Base-by-base conservation (phyloP, 164 flowering plant genomes). In the Nymphaea thermarum region DNA sequence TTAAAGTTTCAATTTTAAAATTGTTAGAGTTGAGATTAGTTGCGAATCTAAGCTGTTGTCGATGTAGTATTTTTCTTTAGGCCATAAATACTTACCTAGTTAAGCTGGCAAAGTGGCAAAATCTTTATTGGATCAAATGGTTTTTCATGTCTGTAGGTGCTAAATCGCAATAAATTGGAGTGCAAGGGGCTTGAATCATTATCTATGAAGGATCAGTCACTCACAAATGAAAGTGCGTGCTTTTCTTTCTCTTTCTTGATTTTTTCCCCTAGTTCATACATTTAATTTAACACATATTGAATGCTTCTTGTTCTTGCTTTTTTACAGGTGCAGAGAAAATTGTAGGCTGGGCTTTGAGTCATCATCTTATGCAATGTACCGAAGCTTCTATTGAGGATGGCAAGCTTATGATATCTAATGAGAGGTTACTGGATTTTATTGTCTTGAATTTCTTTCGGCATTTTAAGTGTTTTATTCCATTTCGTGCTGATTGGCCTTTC, bases 271-370 rank as follows among this genome's bases (percentile, higher is more conserved):
- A 47, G 2, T 7, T 6, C 12, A 2, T 47, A 6, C 4, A 12
- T 12, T 3, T 47, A 6, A 47, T 6, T 4, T 47, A 47, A 12
- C 55, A 7, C 7, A 47, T 47, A 6, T 47, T 12, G 6, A 3
- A 47, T 47, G 55, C 55, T 47, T 25, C 36, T 25, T 25, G 36
- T 25, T 25, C 36, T 25, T 47, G 55, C 2, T 47, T 47, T 47
- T 61, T 61, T n/a, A 7, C 72, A 91, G 97, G 72, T 74, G 93
- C 81, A 70, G 97, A 91, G 77, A 89, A 86, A 80, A 69, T 90
- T 14, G 75, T 86, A 36, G 94, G 97, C 18, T 93, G 98, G 98
- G 96, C 96, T 65, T 47, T 89, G 44, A 84, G 91, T 77, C 74
- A 84, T 77, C 94, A 89, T 71, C 78, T 85, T 45, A 91, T 89